Base-by-base conservation (phyloP, 345 rosid genomes). In the Raphanus sativus region DNA sequence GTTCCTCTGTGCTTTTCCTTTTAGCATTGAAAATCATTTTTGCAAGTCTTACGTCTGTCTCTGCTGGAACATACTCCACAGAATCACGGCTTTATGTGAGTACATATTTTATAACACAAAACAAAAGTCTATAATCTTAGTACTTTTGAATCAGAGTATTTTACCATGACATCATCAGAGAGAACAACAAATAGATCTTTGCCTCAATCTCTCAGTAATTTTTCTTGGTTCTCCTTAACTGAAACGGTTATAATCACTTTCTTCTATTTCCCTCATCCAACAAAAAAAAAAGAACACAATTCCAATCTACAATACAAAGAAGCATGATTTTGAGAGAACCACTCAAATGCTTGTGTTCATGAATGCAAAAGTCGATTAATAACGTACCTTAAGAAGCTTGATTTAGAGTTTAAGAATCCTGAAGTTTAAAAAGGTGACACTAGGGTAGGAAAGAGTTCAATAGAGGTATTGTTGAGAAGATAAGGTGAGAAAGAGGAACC, bases 51-150 rank as follows among this genome's bases (percentile, higher is more conserved):
- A 98, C 97, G 81, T 95, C 96, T 83, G 97, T 89, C 85, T 89
- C 92, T 9, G 89, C 78, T 29, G 99, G 90, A 67, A 91, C 98
- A 65, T 80, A 83, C 15, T 79, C 99, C 94, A 95, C 42, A 73
- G 60, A 67, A 85, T 67, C 74, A 92, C 83, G 2, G 97, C 97
- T 83, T 86, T 89, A 98, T 95, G 85, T 6, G 6, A 65, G 15
- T 0, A 30, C 69, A 40, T 3, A 15, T 60, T 11, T 9, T 3
- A 25, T 45, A 13, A 45, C 52, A 45, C 52, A 45, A 13, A 45
- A 45, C 52, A 45, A 42, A 42, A 45, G 2, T 45, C 34, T 34
- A 2, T 17, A 21, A 56, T 8, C 13, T 65, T 5, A 1, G 21
- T 15, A 1, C 17, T 4, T 21, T 69, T 69, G 24, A 52, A 26